A percentile compares a stretch with the other conserved stretches of the same genome.
Conservation (phyloP, 345 rosid genomes). For the Gossypium turneri region DNA sequence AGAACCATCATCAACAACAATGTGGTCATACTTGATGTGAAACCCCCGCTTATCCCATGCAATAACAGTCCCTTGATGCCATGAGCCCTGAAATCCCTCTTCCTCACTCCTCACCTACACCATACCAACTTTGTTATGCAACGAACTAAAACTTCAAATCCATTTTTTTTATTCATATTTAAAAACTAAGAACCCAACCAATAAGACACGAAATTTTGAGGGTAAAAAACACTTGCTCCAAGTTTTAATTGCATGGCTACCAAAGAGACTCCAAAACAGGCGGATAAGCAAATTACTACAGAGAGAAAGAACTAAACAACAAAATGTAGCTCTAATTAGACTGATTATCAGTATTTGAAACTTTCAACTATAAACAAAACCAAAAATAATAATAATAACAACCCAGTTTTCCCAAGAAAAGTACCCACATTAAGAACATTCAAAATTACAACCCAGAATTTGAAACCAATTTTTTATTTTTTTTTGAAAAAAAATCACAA, state of each 20-base stretch:
- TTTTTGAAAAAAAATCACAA: not conserved
- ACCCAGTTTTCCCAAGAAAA: not conserved
- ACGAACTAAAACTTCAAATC: conserved; percentile 1
- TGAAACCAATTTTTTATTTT: not conserved
- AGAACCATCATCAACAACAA: conserved; percentile 42
- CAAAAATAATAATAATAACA: not conserved
- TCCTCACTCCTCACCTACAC: conserved; percentile 65
- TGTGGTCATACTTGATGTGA: conserved; percentile 45
- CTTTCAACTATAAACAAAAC: not conserved
- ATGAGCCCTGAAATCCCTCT: conserved; percentile 77
- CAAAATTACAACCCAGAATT: conserved; percentile 4
- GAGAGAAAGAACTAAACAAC: not conserved
- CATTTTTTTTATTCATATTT: not conserved
- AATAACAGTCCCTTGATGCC: conserved; percentile 58
- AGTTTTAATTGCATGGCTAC: conserved; percentile 16
- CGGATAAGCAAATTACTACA: not conserved
- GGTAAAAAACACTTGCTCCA: not conserved
- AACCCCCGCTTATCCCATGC: conserved; percentile 15
- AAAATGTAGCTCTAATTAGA: not conserved
- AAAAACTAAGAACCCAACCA: not conserved
- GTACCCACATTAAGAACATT: not conserved
- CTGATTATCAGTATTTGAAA: not conserved
- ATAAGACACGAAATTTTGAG: not conserved
- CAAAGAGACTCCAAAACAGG: not conserved
- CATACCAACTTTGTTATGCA: not conserved